Base-by-base conservation (phyloP, 805 yeast genomes). In the Yamadazyma nakazawae region DNA sequence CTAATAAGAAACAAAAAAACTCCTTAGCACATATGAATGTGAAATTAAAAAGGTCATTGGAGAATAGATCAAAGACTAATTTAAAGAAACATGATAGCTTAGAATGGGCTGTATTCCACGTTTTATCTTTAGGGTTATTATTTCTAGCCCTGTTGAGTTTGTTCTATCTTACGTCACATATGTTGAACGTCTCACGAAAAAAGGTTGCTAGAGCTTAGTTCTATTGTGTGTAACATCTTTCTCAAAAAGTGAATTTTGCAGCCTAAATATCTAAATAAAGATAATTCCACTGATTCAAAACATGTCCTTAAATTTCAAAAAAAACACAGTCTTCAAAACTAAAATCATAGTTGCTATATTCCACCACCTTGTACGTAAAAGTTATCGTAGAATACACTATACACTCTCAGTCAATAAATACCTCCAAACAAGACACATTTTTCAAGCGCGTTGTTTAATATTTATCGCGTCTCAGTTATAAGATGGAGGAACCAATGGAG, bases 1-100 rank as follows among this genome's bases (percentile, higher is more conserved):
- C 54, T 19, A 39, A 50, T 7, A 28, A 52, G 1, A 46, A 45
- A 14, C 36, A 47, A 16, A 42, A 47, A 30, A 11, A 34, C 30
- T 31, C 49, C 1, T 46, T 52, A 19, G 34, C 37, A 9, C 28
- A 40, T 8, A 38, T 37, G 25, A 48, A 43, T 31, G 37, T n/a
- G 24, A 37, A 26, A 9, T 37, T 50, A 7, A 54, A 48, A 44
- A 38, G 57, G 31, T 42, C 54, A 11, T 26, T 52, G 19, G 49
- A 47, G 12, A 51, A 51, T 38, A 49, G 48, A 37, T 21, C 37
- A 9, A 34, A 28, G 18, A 43, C 41, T 8, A 19, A 16, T n/a
- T 37, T 37, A 17, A 17, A 25, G n/a, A 24, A 34, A 14, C 17
- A 17, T 8, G 26, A 35, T 42, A 31, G 19, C n/a, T 10, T 16